Base-by-base conservation (phyloP, 2,329 filamentous ascomycete species). In the Epichloe sylvatica region DNA sequence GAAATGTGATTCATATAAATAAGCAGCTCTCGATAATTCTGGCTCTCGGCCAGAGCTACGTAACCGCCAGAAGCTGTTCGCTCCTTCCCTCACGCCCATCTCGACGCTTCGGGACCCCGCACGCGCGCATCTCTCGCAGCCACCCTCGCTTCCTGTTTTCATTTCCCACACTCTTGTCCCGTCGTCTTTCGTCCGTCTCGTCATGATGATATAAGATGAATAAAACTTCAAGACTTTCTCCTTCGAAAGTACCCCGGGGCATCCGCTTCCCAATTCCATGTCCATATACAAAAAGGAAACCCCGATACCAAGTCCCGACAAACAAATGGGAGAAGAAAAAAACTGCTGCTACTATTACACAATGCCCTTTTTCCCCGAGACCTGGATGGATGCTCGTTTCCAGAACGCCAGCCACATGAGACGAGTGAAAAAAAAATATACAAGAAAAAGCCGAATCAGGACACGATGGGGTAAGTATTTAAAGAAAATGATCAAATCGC, bases 401-500 rank as follows among this genome's bases (percentile, higher is more conserved):
- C 50, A 23, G 5, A 52, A 53, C 52, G 52, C 52, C 52, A 17
- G 11, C 47, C 38, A 8, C 43, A 46, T 50, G 23, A 52, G 25
- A 17, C 34, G 5, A 48, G 2, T 12, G 11, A 30, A 8, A 17
- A 17, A 13, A 8, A 34, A 17, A 17, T 19, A 47, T 23, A 49
- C 9, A 23, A 25, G 30, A 41, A 50, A 47, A 21, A 40, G 17
- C 12, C 15, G 6, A 30, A 42, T 15, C 37, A 33, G 41, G 42
- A 48, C 47, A 46, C 43, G 37, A 36, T 30, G 25, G 43, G 40
- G 19, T 21, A 11, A 39, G 42, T 39, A 41, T 42, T 50, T 38
- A 47, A 45, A 17, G n/a, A 34, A 49, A 46, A 49, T 45, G 35
- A 41, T 34, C 34, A 49, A 23, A 23, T 12, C 49, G 12, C 40